Base-by-base conservation (phyloP, 2,329 filamentous ascomycete species). In the Fusarium concolor region DNA sequence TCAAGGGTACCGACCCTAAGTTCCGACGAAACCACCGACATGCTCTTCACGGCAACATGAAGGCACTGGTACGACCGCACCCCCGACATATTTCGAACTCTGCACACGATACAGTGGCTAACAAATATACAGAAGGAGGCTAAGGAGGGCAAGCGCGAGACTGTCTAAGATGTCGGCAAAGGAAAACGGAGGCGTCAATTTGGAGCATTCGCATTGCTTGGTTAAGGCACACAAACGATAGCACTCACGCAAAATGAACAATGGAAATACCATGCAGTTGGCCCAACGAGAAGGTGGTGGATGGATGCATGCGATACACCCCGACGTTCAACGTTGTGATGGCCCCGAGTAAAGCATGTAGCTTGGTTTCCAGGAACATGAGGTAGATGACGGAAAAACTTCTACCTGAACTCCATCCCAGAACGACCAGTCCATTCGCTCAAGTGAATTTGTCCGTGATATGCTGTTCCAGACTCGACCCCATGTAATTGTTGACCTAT, bases 1-100 rank as follows among this genome's bases (percentile, higher is more conserved):
- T 99, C 80, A 97, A 97, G 83, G 96, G 96, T 79, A 96, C 93
- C 83, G 96, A 99, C 87, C 94, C 96, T 82, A 99, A 99, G 91
- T 99, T 99, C 90, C 92, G 96, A 85, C 92, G 96, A 86, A 99
- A 99, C 90, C 96, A 99, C 89, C 93, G 94, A 88, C 95, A 99
- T 90, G 96, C 96, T 84, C 94, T 98, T 73, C 96, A 98, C 89
- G 96, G 96, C 84, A 99, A 94, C 82, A 94, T 93, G 89, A 96
- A 93, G 88, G 96, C 96, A 82, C 86, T 99, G 87, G 95, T 98
- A 90, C 79, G 92, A 67, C 44, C 33, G 47, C 26, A 31, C 37
- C 47, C 38, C 38, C 57, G 61, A 64, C 35, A 41, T 38, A 58
- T 54, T n/a, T 18, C 62, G 39, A 51, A n/a, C 18, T 38, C 29